phyloP scores from a whole-genome alignment of 176 grass and related monocot species.

The Aegilops longissima region DNA sequence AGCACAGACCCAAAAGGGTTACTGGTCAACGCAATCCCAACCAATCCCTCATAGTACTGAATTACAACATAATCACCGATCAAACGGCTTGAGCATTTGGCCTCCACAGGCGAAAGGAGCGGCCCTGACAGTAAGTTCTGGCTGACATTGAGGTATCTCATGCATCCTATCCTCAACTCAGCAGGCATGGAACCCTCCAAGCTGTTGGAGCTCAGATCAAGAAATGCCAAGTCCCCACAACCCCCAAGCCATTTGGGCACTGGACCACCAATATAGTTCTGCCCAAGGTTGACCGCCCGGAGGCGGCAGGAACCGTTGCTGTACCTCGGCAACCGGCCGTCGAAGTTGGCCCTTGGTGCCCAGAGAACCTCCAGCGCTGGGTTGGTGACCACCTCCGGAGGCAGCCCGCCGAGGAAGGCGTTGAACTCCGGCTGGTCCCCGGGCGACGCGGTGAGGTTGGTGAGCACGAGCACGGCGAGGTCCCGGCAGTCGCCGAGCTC shows the following conservation, averaged over 20 bases:
- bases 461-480: slow-evolving; percentile 64
- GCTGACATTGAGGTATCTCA: slow-evolving; percentile 60
- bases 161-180: slow-evolving; percentile 38
- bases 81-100: slow-evolving; percentile 20
- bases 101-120: background rate
- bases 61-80: slow-evolving; percentile 21
- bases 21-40: slow-evolving; percentile 6
- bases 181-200: slow-evolving; percentile 45
- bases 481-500: slow-evolving; percentile 49
- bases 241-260: slow-evolving; percentile 49
- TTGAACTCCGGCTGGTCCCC: slow-evolving; percentile 57
- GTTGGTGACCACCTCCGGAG: slow-evolving; percentile 43
- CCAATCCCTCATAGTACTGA: slow-evolving; percentile 39
- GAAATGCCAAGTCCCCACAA: slow-evolving; percentile 45
- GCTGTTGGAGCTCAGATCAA: slow-evolving; percentile 71
- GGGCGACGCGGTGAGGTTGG: slow-evolving; percentile 29
- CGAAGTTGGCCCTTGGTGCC: slow-evolving; percentile 61
- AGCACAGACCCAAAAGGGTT: slow-evolving; percentile 33
- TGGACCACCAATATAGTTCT: slow-evolving; percentile 48
- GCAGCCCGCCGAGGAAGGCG: slow-evolving; percentile 49
- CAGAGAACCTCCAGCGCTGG: slow-evolving; percentile 57
- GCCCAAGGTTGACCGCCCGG: slow-evolving; percentile 52
- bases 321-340: slow-evolving; percentile 30
- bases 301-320: slow-evolving; percentile 53
- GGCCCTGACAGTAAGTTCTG: slow-evolving; percentile 48